Base-by-base conservation (phyloP, 2,329 filamentous ascomycete genomes). In the Arthrobotrys iridis region DNA sequence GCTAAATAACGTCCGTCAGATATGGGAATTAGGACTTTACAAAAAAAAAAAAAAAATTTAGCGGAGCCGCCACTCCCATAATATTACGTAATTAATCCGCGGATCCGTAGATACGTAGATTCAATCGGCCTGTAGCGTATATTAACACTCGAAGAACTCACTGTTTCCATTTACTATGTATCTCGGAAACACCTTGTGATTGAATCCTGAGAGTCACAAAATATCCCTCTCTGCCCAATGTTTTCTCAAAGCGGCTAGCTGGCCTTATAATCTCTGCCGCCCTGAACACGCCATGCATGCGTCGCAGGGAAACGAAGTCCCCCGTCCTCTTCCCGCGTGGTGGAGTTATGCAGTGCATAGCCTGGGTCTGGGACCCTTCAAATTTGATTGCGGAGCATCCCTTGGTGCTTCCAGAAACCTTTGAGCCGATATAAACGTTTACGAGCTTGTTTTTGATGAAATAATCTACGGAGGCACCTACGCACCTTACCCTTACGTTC, bases 11-110 rank as follows among this genome's bases (percentile, higher is more conserved):
- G 11, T 37, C 50, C 50, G 28, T n/a, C 22, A 13, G 4, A 8
- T n/a, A 37, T 5, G 37, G 50, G 28, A 22, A 55, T 18, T 55
- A 55, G 30, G 30, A 22, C 30, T 55, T 37, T 35, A 33, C 4
- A 33, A 33, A 33, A 33, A 33, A 33, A 43, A 18, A 20, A 7
- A 1, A 18, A 43, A 20, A 43, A 20, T 20, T 3, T n/a, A n/a
- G n/a, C n/a, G n/a, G n/a, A n/a, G n/a, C n/a, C n/a, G 37, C n/a
- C 22, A 15, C 18, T 15, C 26, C 33, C 46, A n/a, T n/a, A n/a
- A n/a, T n/a, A n/a, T n/a, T n/a, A n/a, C 50, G 50, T 37, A 55
- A 18, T 55, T 55, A 10, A 37, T 55, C 50, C 50, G 30, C n/a
- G n/a, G n/a, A n/a, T n/a, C n/a, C n/a, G 4, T 35, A 2, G 3